Percentiles rank a stretch among this genome's conserved stretches.
These are phyloP conservation scores for Metschnikowia matae DNA, from an alignment of 805 yeast genomes.

Conservation along the genomic window DNA sequence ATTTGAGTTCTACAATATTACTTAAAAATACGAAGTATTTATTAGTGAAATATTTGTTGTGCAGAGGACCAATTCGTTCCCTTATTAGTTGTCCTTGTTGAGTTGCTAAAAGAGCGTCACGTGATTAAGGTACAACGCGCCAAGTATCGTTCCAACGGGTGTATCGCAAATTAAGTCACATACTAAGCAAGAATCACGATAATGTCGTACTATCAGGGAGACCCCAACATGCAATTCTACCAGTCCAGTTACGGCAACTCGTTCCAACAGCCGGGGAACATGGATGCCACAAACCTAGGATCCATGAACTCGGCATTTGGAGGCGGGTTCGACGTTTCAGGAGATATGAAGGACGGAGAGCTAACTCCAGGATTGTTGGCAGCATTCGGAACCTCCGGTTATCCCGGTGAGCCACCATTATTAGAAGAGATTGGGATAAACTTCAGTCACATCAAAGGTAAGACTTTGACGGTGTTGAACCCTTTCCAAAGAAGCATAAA, in stretches of 20 bases:
- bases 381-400: conserved; percentile 90
- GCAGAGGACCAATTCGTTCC: not conserved
- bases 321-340: conserved; percentile 34
- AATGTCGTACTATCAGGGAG: conserved; percentile 43
- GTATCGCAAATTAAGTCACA: not conserved
- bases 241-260: conserved; percentile 36
- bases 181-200: not conserved
- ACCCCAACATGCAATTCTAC: conserved; percentile 41
- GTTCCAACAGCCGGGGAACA: conserved; percentile 21
- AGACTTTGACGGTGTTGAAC: conserved; percentile 81
- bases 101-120: not conserved
- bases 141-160: not conserved
- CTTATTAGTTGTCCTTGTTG: not conserved
- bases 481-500: conserved; percentile 61
- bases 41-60: not conserved
- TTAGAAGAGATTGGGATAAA: conserved; percentile 92
- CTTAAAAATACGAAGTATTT: not conserved
- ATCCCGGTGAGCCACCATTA: conserved; percentile 91
- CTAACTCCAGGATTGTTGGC: conserved; percentile 78
- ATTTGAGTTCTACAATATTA: no score
- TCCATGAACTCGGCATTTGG: conserved; percentile 39
- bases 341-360: conserved; percentile 41
- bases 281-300: conserved; percentile 26
- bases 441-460: conserved; percentile 77
- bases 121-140: conserved; percentile 1